Conservation (phyloP, 192 early-diverging fungal genomes). For the Entomortierella lignicola region DNA sequence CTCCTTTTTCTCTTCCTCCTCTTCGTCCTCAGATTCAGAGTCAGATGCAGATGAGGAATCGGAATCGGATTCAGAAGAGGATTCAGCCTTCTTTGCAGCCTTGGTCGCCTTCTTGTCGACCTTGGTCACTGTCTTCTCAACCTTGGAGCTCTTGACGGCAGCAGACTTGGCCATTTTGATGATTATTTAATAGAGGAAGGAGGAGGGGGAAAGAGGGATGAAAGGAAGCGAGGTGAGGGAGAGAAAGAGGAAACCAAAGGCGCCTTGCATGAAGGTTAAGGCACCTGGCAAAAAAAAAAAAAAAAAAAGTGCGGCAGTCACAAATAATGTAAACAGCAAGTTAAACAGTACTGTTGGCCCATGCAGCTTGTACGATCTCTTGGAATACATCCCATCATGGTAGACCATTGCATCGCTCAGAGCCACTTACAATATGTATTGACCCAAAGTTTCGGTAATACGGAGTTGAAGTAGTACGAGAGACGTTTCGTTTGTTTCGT, state of each 20-base stretch:
- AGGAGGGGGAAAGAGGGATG: slow-evolving; percentile 2
- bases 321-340: not conserved
- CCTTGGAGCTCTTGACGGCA: slow-evolving; percentile 54
- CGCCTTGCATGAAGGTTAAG: too few relatives aligned
- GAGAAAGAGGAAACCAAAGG: slow-evolving; percentile 4
- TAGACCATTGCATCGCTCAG: too few relatives aligned
- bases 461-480: too few relatives aligned
- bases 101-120: slow-evolving; percentile 43
- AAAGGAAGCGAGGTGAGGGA: slow-evolving; percentile 12
- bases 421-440: too few relatives aligned
- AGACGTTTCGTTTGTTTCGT: too few relatives aligned
- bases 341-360: too few relatives aligned
- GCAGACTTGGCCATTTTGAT: slow-evolving; percentile 53
- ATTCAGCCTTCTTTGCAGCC: slow-evolving; percentile 37
- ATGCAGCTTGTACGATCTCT: not conserved
- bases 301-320: slow-evolving; percentile 23
- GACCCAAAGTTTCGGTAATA: too few relatives aligned
- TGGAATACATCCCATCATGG: not conserved
- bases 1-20: slow-evolving; percentile 48
- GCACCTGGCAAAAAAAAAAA: slow-evolving; percentile 10
- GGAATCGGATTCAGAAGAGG: slow-evolving; percentile 29
- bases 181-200: slow-evolving; percentile 5
- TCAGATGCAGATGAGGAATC: slow-evolving; percentile 52
- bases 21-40: slow-evolving; percentile 38
- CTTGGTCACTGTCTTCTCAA: slow-evolving; percentile 54